Base-by-base conservation (phyloP, 1,284 basidiomycete species). In the Cryptococcus sp. region DNA sequence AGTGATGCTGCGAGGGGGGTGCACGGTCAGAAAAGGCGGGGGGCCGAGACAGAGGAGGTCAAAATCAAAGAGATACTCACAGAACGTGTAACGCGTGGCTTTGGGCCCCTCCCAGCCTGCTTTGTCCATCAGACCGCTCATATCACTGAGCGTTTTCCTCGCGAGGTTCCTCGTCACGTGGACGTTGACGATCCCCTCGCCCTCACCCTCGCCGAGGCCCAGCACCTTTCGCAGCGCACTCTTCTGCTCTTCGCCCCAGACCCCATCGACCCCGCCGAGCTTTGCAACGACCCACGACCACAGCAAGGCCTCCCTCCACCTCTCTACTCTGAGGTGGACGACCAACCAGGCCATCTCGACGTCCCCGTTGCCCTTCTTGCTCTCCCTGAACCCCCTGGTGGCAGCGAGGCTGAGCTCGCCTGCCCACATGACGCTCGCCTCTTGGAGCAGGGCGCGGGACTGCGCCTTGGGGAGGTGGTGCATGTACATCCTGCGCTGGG, bases 261-360 rank as follows among this genome's bases (percentile, higher is more conserved):
- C 49, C 11, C 68, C 73, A 11, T 66, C 57, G 24, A 48, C 40
- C 12, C 67, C 70, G 15, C 72, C 72, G 8, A 75, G 39, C 21
- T 60, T 63, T 4, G 65, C 72, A 8, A 75, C 71, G 7, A 59
- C 61, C 61, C 63, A 75, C 33, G 51, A 59, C 71, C 71, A 75
- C 20, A 75, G 57, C 39, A 75, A 52, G 0, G 67, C 71, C 57
- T 75, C 73, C 28, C 73, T 57, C 73, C 73, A 75, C 35, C 73
- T 62, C 63, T 75, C 73, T 4, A 75, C 64, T 48, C 68, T 51
- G 21, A 73, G 50, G 51, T 69, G 64, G 1, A 60, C 65, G 21
- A 61, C 62, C 44, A 75, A 55, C 67, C 68, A 72, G 3, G 68
- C 61, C 61, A 71, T 69, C 46, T 72, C 70, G 4, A 73, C 57